Evolutionary conservation across 805 yeast genomes (phyloP).

Genomic region (Metschnikowia reukaufii): DNA sequence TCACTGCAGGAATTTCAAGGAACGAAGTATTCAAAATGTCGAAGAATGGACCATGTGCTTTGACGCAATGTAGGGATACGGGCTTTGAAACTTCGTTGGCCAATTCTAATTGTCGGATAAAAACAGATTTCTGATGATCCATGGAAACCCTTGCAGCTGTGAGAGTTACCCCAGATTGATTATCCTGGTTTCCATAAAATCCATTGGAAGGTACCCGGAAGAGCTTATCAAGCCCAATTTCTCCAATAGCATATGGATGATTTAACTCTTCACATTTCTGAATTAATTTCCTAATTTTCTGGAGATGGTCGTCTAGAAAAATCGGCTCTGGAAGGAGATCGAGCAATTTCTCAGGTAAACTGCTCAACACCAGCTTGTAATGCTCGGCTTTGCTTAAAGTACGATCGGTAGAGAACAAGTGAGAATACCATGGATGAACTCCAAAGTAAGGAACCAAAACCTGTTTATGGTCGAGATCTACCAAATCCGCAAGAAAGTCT

Average conservation of each 20-base stretch:
- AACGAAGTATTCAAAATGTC: constrained; percentile 30
- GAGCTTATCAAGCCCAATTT: constrained; percentile 83
- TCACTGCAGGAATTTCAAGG: constrained; percentile 39
- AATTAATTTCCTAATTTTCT: constrained; percentile 27
- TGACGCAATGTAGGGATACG: constrained; percentile 83
- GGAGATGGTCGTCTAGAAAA: constrained; percentile 35
- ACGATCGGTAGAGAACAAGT: constrained; percentile 46
- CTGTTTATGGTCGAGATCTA: constrained; percentile 14
- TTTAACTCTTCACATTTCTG: constrained; percentile 13
- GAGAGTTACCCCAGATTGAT: constrained; percentile 27
- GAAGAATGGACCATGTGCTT: constrained; percentile 63
- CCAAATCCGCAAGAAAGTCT: constrained; percentile 23
- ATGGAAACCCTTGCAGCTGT: constrained; percentile 53
- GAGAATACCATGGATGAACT: constrained; percentile 91
- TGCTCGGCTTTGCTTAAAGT: constrained; percentile 47
- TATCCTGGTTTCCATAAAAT: constrained; percentile 42
- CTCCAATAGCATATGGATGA: constrained; percentile 61
- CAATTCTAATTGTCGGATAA: constrained; percentile 50
- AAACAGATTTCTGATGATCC: constrained; percentile 62
- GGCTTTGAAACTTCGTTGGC: constrained; percentile 52
- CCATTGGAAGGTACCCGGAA: constrained; percentile 68
- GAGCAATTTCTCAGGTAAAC: constrained; percentile 42
- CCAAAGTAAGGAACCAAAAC: constrained; percentile 57
- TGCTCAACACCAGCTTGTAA: constrained; percentile 52
- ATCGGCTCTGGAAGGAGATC: constrained; percentile 62